Base-by-base conservation (phyloP, 768 basidiomycete genomes). In the Lentinula aciculospora region DNA sequence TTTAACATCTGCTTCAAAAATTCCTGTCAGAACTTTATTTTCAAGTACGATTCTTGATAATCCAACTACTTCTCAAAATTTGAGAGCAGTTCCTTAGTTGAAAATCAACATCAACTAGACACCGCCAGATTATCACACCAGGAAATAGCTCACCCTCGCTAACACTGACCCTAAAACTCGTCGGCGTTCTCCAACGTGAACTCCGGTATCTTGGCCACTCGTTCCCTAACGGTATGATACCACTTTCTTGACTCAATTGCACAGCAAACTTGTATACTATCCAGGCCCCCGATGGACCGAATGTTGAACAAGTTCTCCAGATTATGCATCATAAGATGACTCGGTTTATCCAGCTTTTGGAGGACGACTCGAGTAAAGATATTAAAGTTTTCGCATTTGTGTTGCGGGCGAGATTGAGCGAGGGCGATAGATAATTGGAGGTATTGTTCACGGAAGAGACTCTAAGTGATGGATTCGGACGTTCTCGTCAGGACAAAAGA, bases 381-480 rank as follows among this genome's bases (percentile, higher is more conserved):
- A 23, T 25, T 27, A 13, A 53, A 53, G 19, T 53, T 37, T 1
- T 53, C 51, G 25, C 51, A 53, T 39, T 25, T 21, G 23, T 53
- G 51, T 27, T 21, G 32, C 8, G 51, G 51, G 15, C 51, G 51
- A 39, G 51, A 53, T 36, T 53, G 51, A 21, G 51, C 51, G 23
- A 53, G 51, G 6, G 51, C 51, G 36, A 53, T 53, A 4, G 51
- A 9, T 15, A 53, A 36, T 27, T 53, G 51, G 3, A 53, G 51
- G 23, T 53, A 53, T 40, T 53, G 51, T 53, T 53, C 51, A 25
- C 51, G 51, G 51, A 53, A 53, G 6, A 53, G 32, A 27, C 51
- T 53, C 51, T 53, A 17, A 1, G 36, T 4, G 23, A 39, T 32
- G 47, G 15, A 17, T 4, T 17, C 9, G 13, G 32, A 39, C 15